Base-by-base conservation (phyloP, 805 yeast genomes). In the Priceomyces medius region DNA sequence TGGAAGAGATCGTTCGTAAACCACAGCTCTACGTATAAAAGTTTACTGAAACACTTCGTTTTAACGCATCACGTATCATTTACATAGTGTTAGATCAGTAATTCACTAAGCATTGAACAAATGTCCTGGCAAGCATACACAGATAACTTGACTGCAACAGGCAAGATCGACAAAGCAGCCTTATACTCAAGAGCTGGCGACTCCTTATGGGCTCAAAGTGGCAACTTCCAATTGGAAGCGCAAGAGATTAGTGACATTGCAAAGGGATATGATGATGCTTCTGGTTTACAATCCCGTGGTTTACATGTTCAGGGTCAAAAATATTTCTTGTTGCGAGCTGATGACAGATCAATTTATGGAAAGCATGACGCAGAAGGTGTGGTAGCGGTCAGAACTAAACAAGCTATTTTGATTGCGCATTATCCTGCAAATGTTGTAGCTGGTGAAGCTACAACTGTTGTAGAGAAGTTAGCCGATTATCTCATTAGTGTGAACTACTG, bases 151-250 rank as follows among this genome's bases (percentile, higher is more conserved):
- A 71, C 85, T 51, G 86, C 83, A 42, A 85, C 97, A 38, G 88
- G 88, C 48, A 88, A 87, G 64, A 75, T 93, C 51, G 97, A 91
- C 71, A 81, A 81, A 64, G 97, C 98, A 24, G 93, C 95, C 31
- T 80, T 93, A 52, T 90, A 86, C 68, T 90, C 97, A 7, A 84
- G 86, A 52, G 96, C 95, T 10, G 99, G 99, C 35, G 96, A 90
- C 64, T 78, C 96, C 16, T 77, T 81, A 40, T 93, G 99, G 99
- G 98, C 98, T 17, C 79, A 82, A 52, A 75, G 93, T 13, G 77
- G 85, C 46, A 79, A 79, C 31, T 79, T 88, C 49, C 63, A 62
- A 56, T 76, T 90, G 53, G 75, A 77, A 34, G 78, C 81, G 8
- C 71, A 75, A 33, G 99, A 93, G 69, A 80, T 90, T 51, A 53